These are phyloP conservation scores for Carex cristatella DNA, from an alignment of 176 grass and related monocot species.

Conservation along the genomic window DNA sequence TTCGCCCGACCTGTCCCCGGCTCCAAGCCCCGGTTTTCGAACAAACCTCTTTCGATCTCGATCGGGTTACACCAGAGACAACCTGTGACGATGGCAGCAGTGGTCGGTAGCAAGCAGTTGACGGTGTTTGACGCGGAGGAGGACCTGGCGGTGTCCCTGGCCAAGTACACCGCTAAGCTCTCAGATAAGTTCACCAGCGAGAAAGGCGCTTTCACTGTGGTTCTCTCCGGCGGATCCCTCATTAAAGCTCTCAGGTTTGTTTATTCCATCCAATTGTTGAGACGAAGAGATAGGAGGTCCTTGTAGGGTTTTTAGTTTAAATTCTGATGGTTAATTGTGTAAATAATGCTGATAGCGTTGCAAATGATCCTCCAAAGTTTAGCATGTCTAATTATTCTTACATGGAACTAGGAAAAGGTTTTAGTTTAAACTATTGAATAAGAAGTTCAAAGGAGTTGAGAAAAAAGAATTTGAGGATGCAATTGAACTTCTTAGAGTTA, in stretches of 20 bases:
- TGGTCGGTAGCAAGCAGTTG: conserved; percentile 33
- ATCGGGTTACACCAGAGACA: conserved; percentile 20
- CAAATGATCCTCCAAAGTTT: neutral
- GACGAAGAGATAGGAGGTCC: no score
- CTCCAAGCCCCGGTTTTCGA: neutral
- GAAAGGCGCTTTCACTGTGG: conserved; percentile 74
- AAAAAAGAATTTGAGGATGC: neutral
- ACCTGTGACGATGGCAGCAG: conserved; percentile 21
- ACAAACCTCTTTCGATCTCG: neutral
- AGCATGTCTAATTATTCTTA: neutral
- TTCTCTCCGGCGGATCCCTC: conserved; percentile 86
- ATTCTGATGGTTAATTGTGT: neutral
- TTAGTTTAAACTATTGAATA: neutral
- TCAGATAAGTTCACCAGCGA: conserved; percentile 65
- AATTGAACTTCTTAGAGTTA: neutral
- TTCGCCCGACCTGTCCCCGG: neutral
- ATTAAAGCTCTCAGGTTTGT: conserved; percentile 45
- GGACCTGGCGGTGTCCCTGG: conserved; percentile 52
- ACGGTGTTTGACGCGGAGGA: conserved; percentile 54
- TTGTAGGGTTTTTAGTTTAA: neutral
- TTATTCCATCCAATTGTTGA: neutral
- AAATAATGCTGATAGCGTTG: neutral
- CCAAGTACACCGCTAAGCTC: conserved; percentile 71
- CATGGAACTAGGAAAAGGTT: neutral
- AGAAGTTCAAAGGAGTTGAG: neutral